phyloP scores from a whole-genome alignment of 371 early-diverging fungal genomes.

The Syncephalastrum racemosum region DNA sequence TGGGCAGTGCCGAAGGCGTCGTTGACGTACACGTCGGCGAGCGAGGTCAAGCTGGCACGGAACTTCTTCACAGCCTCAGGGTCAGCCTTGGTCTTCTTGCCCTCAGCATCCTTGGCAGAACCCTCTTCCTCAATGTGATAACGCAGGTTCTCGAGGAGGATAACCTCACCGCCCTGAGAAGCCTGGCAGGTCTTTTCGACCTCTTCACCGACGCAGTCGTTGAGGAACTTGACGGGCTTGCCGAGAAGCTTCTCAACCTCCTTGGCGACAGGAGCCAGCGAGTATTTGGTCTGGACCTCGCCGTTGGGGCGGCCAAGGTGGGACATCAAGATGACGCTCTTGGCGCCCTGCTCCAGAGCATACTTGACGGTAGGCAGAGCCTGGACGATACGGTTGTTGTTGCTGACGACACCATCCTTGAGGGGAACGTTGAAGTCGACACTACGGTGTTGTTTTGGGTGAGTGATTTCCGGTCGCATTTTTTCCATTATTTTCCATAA shows the following conservation, averaged over 20 bases:
- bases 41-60: conserved; percentile 87
- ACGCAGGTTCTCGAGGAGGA: conserved; percentile 97
- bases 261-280: conserved; percentile 90
- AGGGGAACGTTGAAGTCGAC: conserved; percentile 99
- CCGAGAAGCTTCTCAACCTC: conserved; percentile 83
- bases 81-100: conserved; percentile 90
- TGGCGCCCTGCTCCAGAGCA: conserved; percentile 84
- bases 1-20: conserved; percentile 99
- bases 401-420: conserved; percentile 87
- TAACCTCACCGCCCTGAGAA: conserved; percentile 82
- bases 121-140: conserved; percentile 99
- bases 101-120: conserved; percentile 85
- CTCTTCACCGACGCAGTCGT: conserved; percentile 91
- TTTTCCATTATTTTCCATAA: conserved; percentile 3
- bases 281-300: conserved; percentile 82
- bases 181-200: conserved; percentile 83
- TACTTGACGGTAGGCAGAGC: conserved; percentile 96
- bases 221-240: conserved; percentile 88
- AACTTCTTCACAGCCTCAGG: conserved; percentile 80
- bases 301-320: conserved; percentile 99
- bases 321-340: conserved; percentile 93
- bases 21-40: conserved; percentile 97
- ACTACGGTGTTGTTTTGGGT: conserved; percentile 37
- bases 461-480: not conserved
- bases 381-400: conserved; percentile 96